These are phyloP conservation scores for Hirsutella thompsonii DNA, from an alignment of 2,329 filamentous ascomycete genomes.

Conservation along the genomic window DNA sequence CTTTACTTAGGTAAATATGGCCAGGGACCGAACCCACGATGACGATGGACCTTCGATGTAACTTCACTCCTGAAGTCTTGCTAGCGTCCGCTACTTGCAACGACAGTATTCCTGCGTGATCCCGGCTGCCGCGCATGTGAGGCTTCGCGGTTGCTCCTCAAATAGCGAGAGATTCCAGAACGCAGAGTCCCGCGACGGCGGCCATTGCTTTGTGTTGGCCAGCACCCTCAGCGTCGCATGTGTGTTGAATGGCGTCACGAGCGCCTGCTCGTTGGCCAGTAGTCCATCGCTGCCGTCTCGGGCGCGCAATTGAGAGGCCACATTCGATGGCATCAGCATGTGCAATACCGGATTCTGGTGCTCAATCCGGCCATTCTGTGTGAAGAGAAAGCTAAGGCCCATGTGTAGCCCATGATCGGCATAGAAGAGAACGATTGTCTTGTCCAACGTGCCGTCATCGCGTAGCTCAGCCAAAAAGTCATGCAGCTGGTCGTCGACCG, in stretches of 20 bases:
- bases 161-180: neutral
- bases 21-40: too few species aligned
- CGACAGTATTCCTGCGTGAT: neutral
- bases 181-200: neutral
- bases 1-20: too few species aligned
- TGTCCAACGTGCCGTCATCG: neutral
- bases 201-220: neutral
- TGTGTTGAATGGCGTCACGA: neutral
- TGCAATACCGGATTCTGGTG: neutral
- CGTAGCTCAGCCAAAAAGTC: neutral
- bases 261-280: neutral
- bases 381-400: neutral
- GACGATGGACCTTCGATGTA: too few species aligned
- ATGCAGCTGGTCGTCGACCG: neutral
- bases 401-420: neutral
- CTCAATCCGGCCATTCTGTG: neutral
- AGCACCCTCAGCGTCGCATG: neutral
- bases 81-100: neutral
- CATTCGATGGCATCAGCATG: neutral
- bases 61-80: too few species aligned
- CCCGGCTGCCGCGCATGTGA: neutral
- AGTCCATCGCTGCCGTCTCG: neutral
- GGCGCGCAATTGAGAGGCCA: neutral
- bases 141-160: neutral
- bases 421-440: neutral